Conservation (phyloP, 2,329 filamentous ascomycete species). For the Alternaria sp. region DNA sequence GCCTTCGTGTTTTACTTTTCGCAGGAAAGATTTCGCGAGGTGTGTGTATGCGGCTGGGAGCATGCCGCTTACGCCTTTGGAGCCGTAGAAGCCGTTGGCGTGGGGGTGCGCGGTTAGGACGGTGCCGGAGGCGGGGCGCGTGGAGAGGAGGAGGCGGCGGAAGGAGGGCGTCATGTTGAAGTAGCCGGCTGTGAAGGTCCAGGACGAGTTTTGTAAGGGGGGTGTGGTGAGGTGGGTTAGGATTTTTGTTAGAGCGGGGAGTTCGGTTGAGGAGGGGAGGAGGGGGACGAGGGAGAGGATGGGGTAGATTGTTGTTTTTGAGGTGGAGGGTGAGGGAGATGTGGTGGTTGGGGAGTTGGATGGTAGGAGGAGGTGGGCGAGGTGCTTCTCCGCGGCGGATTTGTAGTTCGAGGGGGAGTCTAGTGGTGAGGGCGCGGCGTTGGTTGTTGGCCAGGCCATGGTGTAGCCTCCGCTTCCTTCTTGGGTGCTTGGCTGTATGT, state of each 20-base stretch:
- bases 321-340: constrained; percentile 31
- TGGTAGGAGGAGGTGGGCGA: constrained; percentile 71
- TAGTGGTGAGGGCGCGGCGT: constrained; percentile 77
- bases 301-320: constrained; percentile 72
- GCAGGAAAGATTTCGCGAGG: constrained; percentile 81
- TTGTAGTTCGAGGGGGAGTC: constrained; percentile 73
- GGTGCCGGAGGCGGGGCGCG: constrained; percentile 72
- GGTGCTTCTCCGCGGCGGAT: constrained; percentile 67
- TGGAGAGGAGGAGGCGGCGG: constrained; percentile 77
- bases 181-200: constrained; percentile 98
- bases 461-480: constrained; percentile 57
- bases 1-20: constrained; percentile 61
- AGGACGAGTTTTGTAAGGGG: constrained; percentile 72
- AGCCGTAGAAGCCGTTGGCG: constrained; percentile 94
- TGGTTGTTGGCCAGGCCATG: constrained; percentile 76
- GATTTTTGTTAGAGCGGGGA: constrained; percentile 78
- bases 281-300: constrained; percentile 88
- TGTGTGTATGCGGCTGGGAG: constrained; percentile 91
- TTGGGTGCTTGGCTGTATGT: constrained; percentile 68
- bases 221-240: constrained; percentile 72
- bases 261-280: constrained; percentile 85
- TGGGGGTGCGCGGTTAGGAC: constrained; percentile 92
- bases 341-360: constrained; percentile 40
- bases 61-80: constrained; percentile 85
- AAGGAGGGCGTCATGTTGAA: constrained; percentile 94